Percentiles rank a stretch among this genome's conserved stretches.
Evolutionary conservation across 164 flowering plant genomes (phyloP).

Genomic region (Cinnamomum chago): DNA sequence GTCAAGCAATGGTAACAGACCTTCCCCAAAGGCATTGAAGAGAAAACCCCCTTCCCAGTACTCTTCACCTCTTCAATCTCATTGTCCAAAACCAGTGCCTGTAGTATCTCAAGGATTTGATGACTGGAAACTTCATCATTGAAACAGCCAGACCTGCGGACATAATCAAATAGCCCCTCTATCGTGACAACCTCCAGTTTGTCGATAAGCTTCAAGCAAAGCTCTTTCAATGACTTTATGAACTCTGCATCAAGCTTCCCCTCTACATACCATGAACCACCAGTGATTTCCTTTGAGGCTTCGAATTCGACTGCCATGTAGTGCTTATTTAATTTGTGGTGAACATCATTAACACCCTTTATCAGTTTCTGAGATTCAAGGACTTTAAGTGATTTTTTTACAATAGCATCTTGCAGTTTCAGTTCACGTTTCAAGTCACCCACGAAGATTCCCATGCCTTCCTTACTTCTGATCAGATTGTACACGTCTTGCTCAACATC

Average conservation of each 20-base stretch:
- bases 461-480: slow-evolving; percentile 24
- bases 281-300: slow-evolving; percentile 68
- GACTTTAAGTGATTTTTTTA: slow-evolving; percentile 41
- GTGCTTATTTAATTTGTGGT: slow-evolving; percentile 42
- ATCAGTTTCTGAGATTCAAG: slow-evolving; percentile 42
- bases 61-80: slow-evolving; percentile 55
- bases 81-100: slow-evolving; percentile 55
- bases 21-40: slow-evolving; percentile 41
- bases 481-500: slow-evolving; percentile 20
- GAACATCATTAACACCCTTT: slow-evolving; percentile 52
- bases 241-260: slow-evolving; percentile 52
- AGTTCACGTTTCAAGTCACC: slow-evolving; percentile 34
- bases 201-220: slow-evolving; percentile 28
- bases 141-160: slow-evolving; percentile 18
- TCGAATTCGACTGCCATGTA: slow-evolving; percentile 66
- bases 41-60: slow-evolving; percentile 54
- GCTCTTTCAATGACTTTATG: slow-evolving; percentile 27
- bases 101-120: slow-evolving; percentile 54
- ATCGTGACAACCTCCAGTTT: slow-evolving; percentile 41
- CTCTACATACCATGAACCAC: slow-evolving; percentile 69
- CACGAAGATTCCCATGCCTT: slow-evolving; percentile 43
- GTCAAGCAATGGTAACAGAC: slow-evolving; percentile 44
- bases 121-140: slow-evolving; percentile 22
- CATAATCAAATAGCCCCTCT: slow-evolving; percentile 29
- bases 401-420: slow-evolving; percentile 25